Evolutionary conservation across 306 rosid species (phyloP).

Genomic region (Sechiopsis laciniata): DNA sequence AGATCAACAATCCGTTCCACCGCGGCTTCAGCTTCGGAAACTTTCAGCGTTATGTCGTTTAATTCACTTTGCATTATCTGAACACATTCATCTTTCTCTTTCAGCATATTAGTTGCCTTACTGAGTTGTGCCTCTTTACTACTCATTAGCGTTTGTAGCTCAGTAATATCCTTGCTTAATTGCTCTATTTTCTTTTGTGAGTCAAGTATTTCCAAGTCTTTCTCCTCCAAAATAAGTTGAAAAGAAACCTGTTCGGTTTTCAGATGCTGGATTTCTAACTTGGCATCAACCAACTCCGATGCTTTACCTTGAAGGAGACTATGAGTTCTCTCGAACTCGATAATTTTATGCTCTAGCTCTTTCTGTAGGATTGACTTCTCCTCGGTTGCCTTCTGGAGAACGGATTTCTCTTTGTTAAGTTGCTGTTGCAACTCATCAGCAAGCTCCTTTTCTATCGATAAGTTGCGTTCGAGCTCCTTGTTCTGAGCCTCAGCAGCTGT

Average conservation of each 20-base stretch:
- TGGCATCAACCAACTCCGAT: constrained; percentile 66
- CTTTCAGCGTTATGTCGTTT: constrained; percentile 44
- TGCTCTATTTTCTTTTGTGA: constrained; percentile 59
- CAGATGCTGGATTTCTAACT: constrained; percentile 69
- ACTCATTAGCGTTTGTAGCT: constrained; percentile 58
- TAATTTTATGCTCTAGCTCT: constrained; percentile 44
- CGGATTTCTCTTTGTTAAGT: constrained; percentile 55
- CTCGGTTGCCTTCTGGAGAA: constrained; percentile 54
- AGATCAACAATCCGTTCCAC: constrained; percentile 59
- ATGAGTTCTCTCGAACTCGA: constrained; percentile 37
- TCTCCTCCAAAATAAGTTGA: constrained; percentile 58
- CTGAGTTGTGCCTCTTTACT: constrained; percentile 61
- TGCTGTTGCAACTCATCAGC: constrained; percentile 51
- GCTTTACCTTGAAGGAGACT: constrained; percentile 55
- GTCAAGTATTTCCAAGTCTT: constrained; percentile 65
- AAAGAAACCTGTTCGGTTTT: constrained; percentile 68
- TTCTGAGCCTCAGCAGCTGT: constrained; percentile 50
- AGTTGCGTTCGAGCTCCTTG: constrained; percentile 53
- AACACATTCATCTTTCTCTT: constrained; percentile 72
- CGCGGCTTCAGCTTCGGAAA: constrained; percentile 58
- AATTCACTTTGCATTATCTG: constrained; percentile 48
- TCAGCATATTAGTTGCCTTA: constrained; percentile 55
- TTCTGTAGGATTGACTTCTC: constrained; percentile 52
- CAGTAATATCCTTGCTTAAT: constrained; percentile 54
- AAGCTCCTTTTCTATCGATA: constrained; percentile 51